phyloP scores from a whole-genome alignment of 2,329 filamentous ascomycete species.

The Sporothrix brasiliensis region DNA sequence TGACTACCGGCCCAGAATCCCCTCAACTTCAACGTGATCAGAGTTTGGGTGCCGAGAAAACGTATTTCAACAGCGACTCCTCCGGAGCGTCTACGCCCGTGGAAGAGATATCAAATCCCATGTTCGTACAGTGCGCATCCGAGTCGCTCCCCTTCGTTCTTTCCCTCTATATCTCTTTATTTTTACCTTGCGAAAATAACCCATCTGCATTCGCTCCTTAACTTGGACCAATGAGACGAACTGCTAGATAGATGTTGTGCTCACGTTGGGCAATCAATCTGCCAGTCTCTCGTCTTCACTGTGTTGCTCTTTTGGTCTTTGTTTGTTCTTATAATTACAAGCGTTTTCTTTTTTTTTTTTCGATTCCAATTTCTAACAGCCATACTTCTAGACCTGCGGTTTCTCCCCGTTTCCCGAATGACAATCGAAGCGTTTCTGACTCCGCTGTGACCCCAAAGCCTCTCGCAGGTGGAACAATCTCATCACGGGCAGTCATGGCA shows the following conservation, averaged over 20 bases:
- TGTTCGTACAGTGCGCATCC: constrained; percentile 39
- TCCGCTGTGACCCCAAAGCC: constrained; percentile 50
- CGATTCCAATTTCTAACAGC: constrained; percentile 6
- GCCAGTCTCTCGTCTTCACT: neutral
- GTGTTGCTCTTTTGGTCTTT: neutral
- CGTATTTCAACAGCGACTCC: constrained; percentile 47
- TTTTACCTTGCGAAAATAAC: too few relatives aligned
- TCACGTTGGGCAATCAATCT: constrained; percentile 26
- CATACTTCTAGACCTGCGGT: constrained; percentile 40
- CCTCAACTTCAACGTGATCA: constrained; percentile 35
- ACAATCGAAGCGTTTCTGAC: constrained; percentile 51
- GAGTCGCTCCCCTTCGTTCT: constrained; percentile 9
- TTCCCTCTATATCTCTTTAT: neutral
- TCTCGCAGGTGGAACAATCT: constrained; percentile 46
- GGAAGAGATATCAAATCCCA: constrained; percentile 38
- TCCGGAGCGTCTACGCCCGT: constrained; percentile 44
- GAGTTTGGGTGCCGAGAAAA: constrained; percentile 39
- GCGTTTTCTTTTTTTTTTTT: neutral
- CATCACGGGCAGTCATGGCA: constrained; percentile 52
- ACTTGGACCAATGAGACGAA: constrained; percentile 9
- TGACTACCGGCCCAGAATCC: constrained; percentile 42
- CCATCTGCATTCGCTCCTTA: neutral
- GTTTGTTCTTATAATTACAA: neutral
- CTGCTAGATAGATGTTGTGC: constrained; percentile 10
- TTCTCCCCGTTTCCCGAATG: constrained; percentile 51